Base-by-base conservation (phyloP, 139 green algal species). In the Picochlorum sp. region DNA sequence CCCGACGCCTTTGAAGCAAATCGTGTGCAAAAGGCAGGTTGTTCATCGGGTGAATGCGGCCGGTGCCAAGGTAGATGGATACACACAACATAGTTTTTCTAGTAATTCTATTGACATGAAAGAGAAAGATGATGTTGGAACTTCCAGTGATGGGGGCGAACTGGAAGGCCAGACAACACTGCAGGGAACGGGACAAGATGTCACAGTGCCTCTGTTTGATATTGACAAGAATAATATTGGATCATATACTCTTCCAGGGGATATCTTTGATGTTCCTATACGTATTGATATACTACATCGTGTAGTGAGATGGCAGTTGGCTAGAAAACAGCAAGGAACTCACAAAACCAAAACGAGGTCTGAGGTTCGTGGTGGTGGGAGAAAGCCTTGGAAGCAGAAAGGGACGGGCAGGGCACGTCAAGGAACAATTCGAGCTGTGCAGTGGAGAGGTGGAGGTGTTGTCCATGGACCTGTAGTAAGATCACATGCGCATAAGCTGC, bases 281-380 rank as follows among this genome's bases (percentile, higher is more conserved):
- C 75, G 89, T 4, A 36, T 66, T 0, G 89, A 96, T 74, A 89
- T 96, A 35, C 70, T 96, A 50, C 84, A 96, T 35, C 64, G 85
- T 16, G 81, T 91, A 0, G 85, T 94, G 33, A 70, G 81, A 29
- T 97, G 84, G 86, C 83, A 95, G 75, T 75, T 85, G 5, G 88
- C 88, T 36, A 91, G 85, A 66, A 75, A 70, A 59, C 81, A 85
- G 59, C 85, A 84, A 71, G 88, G 88, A 32, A 95, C 85, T 6
- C 88, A 95, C 68, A 88, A 81, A 41, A 82, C 74, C 14, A 89
- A 90, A 50, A 70, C 61, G 8, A 70, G 82, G 5, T 41, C 37
- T 4, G 81, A 95, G 55, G 86, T 93, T 18, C 67, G 75, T 25
- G 81, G 81, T 25, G 78, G 78, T 14, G 74, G 74, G 1, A 65